These are phyloP conservation scores for Dothidotthia symphoricarpi DNA, from an alignment of 2,329 filamentous ascomycete genomes.

Conservation along the genomic window DNA sequence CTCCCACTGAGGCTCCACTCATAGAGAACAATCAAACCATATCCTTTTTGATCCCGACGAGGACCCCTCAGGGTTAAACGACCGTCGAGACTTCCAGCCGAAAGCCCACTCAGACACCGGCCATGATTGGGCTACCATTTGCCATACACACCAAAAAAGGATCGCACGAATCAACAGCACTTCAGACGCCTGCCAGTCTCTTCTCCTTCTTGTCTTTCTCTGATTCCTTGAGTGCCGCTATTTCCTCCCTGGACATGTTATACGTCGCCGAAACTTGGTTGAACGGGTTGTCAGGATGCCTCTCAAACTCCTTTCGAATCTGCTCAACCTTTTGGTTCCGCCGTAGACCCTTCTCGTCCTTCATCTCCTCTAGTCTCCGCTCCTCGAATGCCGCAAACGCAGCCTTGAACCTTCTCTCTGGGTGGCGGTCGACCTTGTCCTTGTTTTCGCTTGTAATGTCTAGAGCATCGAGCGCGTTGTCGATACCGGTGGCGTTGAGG, in stretches of 20 bases:
- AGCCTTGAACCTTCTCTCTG: constrained; percentile 82
- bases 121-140: too few species aligned
- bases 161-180: not conserved
- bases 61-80: too few species aligned
- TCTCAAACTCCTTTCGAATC: constrained; percentile 90
- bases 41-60: too few species aligned
- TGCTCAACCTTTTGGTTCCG: constrained; percentile 80
- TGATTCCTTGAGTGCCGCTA: constrained; percentile 61
- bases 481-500: constrained; percentile 83
- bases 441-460: constrained; percentile 62
- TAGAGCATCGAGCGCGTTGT: constrained; percentile 88
- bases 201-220: constrained; percentile 75
- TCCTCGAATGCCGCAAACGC: constrained; percentile 83
- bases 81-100: too few species aligned
- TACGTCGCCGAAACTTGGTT: constrained; percentile 77
- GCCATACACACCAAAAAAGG: too few species aligned
- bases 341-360: constrained; percentile 76
- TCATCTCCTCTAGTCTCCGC: constrained; percentile 78
- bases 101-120: too few species aligned
- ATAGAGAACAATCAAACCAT: too few species aligned
- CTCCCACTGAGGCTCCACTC: too few species aligned
- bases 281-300: constrained; percentile 91
- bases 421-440: constrained; percentile 80
- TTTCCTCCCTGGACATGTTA: constrained; percentile 76
- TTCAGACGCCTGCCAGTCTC: constrained; percentile 51